Conservation (phyloP, 2,329 filamentous ascomycete species). For the Microdochium bolleyi region DNA sequence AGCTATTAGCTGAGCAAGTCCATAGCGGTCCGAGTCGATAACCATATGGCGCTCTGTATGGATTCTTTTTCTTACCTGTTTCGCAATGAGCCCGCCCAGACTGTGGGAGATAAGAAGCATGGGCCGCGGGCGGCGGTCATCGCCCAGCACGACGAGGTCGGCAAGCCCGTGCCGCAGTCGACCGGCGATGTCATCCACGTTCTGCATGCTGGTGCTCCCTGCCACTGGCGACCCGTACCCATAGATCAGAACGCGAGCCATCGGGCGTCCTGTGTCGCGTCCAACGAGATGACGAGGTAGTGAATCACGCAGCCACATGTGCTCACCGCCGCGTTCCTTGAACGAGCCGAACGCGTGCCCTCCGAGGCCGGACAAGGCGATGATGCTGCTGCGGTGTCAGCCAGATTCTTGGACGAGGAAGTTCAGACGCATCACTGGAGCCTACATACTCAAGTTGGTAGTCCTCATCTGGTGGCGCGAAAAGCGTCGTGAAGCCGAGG, state of each 20-base stretch:
- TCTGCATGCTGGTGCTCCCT: conserved; percentile 9
- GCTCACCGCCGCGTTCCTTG: conserved; percentile 11
- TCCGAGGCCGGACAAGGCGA: conserved; percentile 10
- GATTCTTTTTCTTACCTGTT: too few relatives aligned
- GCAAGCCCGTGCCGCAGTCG: conserved; percentile 2
- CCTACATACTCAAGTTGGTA: background rate
- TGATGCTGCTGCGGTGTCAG: background rate
- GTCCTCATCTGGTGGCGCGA: background rate
- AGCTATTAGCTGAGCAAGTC: too few relatives aligned
- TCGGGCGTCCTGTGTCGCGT: background rate
- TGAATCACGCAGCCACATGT: conserved; percentile 21
- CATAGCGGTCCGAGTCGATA: too few relatives aligned
- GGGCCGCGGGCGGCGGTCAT: background rate
- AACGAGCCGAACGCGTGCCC: conserved; percentile 21
- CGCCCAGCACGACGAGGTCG: background rate
- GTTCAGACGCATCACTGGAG: background rate
- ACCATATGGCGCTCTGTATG: too few relatives aligned
- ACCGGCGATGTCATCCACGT: conserved; percentile 7
- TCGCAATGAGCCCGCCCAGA: conserved; percentile 12
- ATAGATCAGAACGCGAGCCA: conserved; percentile 15
- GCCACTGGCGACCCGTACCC: conserved; percentile 14
- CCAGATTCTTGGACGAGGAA: background rate
- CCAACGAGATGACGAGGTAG: conserved; percentile 11
- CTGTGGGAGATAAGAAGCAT: conserved; percentile 11
- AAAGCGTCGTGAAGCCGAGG: background rate